Evolutionary conservation across 192 early-diverging fungal species (phyloP).

Genomic region (Mortierella alpina): DNA sequence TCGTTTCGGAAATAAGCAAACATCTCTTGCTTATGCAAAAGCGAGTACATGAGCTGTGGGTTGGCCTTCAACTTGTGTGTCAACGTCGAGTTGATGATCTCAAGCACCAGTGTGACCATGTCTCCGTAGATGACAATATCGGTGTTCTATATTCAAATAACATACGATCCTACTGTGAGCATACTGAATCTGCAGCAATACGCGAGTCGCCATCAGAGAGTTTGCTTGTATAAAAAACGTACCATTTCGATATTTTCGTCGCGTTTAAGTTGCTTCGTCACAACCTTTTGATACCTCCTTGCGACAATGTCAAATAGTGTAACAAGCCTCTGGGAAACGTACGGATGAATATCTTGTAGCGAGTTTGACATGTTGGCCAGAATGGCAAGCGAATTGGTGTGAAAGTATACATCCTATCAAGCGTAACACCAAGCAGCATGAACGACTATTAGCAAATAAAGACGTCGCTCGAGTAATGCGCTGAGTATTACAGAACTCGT

Average conservation of each 20-base stretch:
- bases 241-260: slow-evolving; percentile 56
- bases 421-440: not conserved
- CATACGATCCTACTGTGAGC: not conserved
- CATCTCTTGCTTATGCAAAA: slow-evolving; percentile 74
- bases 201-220: not conserved
- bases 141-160: slow-evolving; percentile 12
- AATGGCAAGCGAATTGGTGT: slow-evolving; percentile 72
- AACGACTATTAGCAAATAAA: not conserved
- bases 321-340: slow-evolving; percentile 77
- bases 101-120: slow-evolving; percentile 71
- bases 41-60: slow-evolving; percentile 74
- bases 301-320: slow-evolving; percentile 77
- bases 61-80: slow-evolving; percentile 71
- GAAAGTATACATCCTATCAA: slow-evolving; percentile 73
- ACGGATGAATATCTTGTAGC: slow-evolving; percentile 69
- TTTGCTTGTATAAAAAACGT: not conserved
- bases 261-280: slow-evolving; percentile 31
- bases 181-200: not conserved
- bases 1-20: slow-evolving; percentile 67
- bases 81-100: slow-evolving; percentile 78
- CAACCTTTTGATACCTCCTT: slow-evolving; percentile 72
- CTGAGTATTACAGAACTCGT: not conserved
- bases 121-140: slow-evolving; percentile 75
- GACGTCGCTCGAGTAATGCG: not conserved
- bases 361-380: slow-evolving; percentile 73